Base-by-base conservation (phyloP, 768 basidiomycete genomes). In the Terana coerulea region DNA sequence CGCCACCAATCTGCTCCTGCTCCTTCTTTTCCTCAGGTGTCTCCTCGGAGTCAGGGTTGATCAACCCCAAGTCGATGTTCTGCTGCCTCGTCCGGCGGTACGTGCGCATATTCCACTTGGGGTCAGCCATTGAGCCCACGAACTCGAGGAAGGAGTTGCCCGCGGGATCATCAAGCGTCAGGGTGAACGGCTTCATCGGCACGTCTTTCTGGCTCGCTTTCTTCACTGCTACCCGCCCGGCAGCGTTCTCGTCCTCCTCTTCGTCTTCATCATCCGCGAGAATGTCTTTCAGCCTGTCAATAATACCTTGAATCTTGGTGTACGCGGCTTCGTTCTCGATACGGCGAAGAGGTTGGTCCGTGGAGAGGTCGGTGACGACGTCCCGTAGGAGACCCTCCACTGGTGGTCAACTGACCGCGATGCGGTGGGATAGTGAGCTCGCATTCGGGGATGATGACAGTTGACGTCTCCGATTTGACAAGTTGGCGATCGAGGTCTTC, bases 131-230 rank as follows among this genome's bases (percentile, higher is more conserved):
- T 51, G 83, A 86, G 9, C 80, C 94, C 3, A 81, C 60, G 62
- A 95, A 95, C 70, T 97, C 93, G 67, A 97, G 75, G 74, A 95
- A 98, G n/a, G 92, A 95, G 69, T 95, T 95, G 6, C 97, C 97
- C 1, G 93, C 75, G 1, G 95, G 95, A 64, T 99, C 97, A 61
- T 98, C 92, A 17, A 99, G 72, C 47, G 76, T 83, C 49, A 98
- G 62, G 0, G 91, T 94, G 64, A 98, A 91, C 3, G 83, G 68
- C 19, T 73, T 75, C 71, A 92, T 80, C 1, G 86, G 79, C 7
- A 70, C 61, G 24, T 80, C 75, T 10, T 73, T 71, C 40, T 62
- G 63, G 11, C 73, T 64, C 17, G 64, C 64, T 35, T 59, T 53
- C 0, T 19, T 68, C 37, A 17, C 8, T 67, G 30, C 67, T 67